Conservation (phyloP, 2,329 filamentous ascomycete genomes). For the Trichoderma hamatum region DNA sequence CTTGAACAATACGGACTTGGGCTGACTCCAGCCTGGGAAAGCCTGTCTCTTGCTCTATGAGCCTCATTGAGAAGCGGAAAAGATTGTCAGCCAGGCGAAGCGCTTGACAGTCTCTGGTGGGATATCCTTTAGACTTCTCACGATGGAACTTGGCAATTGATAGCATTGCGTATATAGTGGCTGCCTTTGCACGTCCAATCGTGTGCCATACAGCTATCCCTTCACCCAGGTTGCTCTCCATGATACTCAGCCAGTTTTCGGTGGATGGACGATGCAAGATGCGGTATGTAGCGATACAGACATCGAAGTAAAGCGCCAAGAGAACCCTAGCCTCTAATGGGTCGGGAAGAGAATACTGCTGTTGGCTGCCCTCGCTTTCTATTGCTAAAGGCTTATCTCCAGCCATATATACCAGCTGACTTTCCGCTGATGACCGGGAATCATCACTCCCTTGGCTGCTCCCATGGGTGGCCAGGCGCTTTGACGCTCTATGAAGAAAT, state of each 20-base stretch:
- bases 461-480: constrained; percentile 51
- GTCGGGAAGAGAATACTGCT: constrained; percentile 44
- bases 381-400: constrained; percentile 52
- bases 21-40: constrained; percentile 58
- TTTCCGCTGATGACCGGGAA: constrained; percentile 35
- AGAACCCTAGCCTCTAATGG: constrained; percentile 40
- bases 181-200: constrained; percentile 49
- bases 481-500: constrained; percentile 57
- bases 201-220: constrained; percentile 43
- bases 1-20: constrained; percentile 60
- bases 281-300: constrained; percentile 62
- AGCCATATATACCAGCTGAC: constrained; percentile 52
- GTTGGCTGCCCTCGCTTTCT: constrained; percentile 35
- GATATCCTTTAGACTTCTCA: constrained; percentile 41
- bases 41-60: constrained; percentile 55
- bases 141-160: constrained; percentile 52
- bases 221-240: constrained; percentile 44
- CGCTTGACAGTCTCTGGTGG: constrained; percentile 34
- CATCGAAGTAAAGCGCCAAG: constrained; percentile 60
- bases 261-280: constrained; percentile 59
- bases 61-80: constrained; percentile 45
- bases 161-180: constrained; percentile 53
- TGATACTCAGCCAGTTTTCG: constrained; percentile 49
- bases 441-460: constrained; percentile 32
- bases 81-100: constrained; percentile 44